Percentiles rank a stretch among this genome's conserved stretches.
Evolutionary conservation across 306 rosid genomes (phyloP).

Genomic region (Fragaria vesca): DNA sequence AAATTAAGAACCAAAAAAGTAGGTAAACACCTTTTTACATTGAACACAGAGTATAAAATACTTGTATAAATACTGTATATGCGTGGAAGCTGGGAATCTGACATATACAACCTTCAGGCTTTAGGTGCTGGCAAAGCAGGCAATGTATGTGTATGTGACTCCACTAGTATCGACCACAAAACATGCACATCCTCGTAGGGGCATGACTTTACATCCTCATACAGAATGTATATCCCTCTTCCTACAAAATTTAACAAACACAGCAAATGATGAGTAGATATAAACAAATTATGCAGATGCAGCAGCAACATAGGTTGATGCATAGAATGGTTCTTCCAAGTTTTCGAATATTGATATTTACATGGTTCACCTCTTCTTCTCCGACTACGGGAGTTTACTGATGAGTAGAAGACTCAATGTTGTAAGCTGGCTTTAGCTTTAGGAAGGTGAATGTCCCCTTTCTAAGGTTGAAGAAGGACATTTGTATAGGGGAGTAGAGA

Average conservation of each 20-base stretch:
- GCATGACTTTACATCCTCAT: constrained; percentile 91
- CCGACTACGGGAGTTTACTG: background rate
- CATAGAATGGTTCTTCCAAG: background rate
- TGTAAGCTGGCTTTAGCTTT: constrained; percentile 2
- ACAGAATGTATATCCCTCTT: constrained; percentile 84
- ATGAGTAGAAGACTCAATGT: background rate
- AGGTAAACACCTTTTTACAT: constrained; percentile 15
- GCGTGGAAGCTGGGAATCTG: constrained; percentile 32
- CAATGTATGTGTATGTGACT: constrained; percentile 45
- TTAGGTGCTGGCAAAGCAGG: constrained; percentile 54
- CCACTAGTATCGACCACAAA: constrained; percentile 92
- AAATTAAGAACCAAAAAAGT: constrained; percentile 1
- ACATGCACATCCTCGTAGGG: constrained; percentile 87
- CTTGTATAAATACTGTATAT: constrained; percentile 24
- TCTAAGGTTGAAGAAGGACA: background rate
- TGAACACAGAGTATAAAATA: constrained; percentile 2
- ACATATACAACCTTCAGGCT: constrained; percentile 38
- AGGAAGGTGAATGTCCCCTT: background rate
- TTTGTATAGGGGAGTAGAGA: background rate
- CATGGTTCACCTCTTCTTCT: background rate
- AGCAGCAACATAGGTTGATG: background rate
- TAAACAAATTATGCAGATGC: background rate
- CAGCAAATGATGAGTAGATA: background rate
- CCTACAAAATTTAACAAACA: constrained; percentile 38
- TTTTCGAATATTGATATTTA: background rate